Conservation (phyloP, 2,329 filamentous ascomycete genomes). For the Ceratocystis cubensis region DNA sequence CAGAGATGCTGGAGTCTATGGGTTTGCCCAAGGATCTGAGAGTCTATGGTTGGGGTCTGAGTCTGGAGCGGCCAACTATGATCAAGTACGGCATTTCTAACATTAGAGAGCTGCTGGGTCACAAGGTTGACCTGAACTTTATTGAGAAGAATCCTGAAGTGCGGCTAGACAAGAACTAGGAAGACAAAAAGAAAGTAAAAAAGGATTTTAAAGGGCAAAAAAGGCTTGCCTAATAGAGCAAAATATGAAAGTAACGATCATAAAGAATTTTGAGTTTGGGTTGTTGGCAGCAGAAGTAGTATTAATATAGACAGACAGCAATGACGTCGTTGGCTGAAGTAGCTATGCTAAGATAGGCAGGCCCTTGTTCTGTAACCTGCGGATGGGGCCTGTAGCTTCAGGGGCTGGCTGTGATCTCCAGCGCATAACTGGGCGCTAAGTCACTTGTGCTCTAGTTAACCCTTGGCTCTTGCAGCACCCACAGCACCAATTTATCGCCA, state of each 20-base stretch:
- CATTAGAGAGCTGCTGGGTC: constrained; percentile 81
- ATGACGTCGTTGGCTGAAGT: not conserved
- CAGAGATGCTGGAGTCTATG: constrained; percentile 94
- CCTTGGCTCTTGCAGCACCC: not conserved
- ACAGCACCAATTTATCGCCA: not conserved
- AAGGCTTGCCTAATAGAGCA: not conserved
- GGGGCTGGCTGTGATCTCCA: too few species aligned
- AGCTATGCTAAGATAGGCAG: too few species aligned
- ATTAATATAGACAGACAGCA: not conserved
- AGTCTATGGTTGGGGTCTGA: constrained; percentile 89
- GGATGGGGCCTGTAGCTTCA: too few species aligned
- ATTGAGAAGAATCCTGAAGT: constrained; percentile 87
- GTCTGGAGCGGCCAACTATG: constrained; percentile 91
- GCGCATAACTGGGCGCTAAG: too few species aligned
- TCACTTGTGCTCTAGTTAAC: too few species aligned
- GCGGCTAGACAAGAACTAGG: constrained; percentile 69
- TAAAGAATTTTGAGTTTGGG: not conserved
- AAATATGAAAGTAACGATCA: not conserved
- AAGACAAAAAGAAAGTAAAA: constrained; percentile 16
- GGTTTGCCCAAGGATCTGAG: constrained; percentile 81
- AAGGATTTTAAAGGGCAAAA: not conserved
- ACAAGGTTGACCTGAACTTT: constrained; percentile 90
- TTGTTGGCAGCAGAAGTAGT: not conserved
- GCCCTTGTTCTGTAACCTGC: too few species aligned
- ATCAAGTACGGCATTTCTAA: constrained; percentile 87